phyloP scores from a whole-genome alignment of 2,329 filamentous ascomycete species.

The Botrytis porri region DNA sequence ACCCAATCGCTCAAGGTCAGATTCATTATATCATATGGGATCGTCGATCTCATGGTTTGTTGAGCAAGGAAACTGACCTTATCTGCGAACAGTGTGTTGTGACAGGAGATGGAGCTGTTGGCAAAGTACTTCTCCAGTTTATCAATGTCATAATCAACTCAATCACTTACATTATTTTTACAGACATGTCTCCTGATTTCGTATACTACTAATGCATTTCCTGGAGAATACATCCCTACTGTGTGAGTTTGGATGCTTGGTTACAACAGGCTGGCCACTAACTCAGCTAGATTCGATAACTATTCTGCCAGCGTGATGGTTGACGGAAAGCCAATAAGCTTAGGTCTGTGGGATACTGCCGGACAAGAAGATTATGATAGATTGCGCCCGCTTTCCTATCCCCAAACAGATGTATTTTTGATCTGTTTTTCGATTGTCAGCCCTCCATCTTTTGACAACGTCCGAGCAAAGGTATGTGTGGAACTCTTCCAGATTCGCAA shows the following conservation, averaged over 20 bases:
- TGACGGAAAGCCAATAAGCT: slow-evolving; percentile 93
- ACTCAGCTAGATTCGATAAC: slow-evolving; percentile 78
- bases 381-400: slow-evolving; percentile 91
- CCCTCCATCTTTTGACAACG: slow-evolving; percentile 97
- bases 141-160: background rate
- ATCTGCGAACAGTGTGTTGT: slow-evolving; percentile 74
- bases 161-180: slow-evolving; percentile 25
- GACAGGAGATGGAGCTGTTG: slow-evolving; percentile 97
- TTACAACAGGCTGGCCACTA: slow-evolving; percentile 20
- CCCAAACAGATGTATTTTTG: slow-evolving; percentile 96
- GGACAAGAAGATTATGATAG: slow-evolving; percentile 98
- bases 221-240: slow-evolving; percentile 99
- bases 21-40: background rate
- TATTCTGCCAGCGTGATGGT: slow-evolving; percentile 99
- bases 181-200: slow-evolving; percentile 99
- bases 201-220: slow-evolving; percentile 98
- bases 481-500: slow-evolving; percentile 9
- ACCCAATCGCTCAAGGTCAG: slow-evolving; percentile 21
- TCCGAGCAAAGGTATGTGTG: slow-evolving; percentile 86
- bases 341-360: slow-evolving; percentile 97
- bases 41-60: background rate
- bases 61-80: slow-evolving; percentile 4
- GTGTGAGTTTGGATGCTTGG: slow-evolving; percentile 58
- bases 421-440: slow-evolving; percentile 99
- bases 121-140: slow-evolving; percentile 66